Percentiles rank a stretch among this genome's conserved stretches.
Conservation (phyloP, 345 rosid species). For the Conringia planisiliqua region DNA sequence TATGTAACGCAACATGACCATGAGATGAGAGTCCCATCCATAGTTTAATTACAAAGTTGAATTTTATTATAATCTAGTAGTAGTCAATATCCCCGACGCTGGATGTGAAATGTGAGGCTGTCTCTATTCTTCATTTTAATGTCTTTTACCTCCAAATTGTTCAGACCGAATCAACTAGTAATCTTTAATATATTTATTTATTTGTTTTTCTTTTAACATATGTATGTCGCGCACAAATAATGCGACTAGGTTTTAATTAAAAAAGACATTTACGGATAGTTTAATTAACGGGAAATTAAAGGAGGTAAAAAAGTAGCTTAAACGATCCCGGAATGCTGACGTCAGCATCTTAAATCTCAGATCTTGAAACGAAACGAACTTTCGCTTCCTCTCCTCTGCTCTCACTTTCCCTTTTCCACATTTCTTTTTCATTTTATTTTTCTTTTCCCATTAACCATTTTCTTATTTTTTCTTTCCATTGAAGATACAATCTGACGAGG, state of each 20-base stretch:
- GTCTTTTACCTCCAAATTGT: slow-evolving; percentile 23
- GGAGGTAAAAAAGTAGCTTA: background rate
- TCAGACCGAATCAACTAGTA: background rate
- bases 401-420: slow-evolving; percentile 11
- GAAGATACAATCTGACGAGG: slow-evolving; percentile 20
- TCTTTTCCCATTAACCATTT: background rate
- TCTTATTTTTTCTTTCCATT: slow-evolving; percentile 8
- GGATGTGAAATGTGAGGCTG: slow-evolving; percentile 21
- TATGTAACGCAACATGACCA: background rate
- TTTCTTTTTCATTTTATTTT: background rate
- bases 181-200: background rate
- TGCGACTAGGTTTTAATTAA: background rate
- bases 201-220: background rate
- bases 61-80: background rate
- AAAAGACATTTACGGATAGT: background rate
- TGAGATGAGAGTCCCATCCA: slow-evolving; percentile 10
- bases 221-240: slow-evolving; percentile 2
- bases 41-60: slow-evolving; percentile 6
- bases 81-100: slow-evolving; percentile 9
- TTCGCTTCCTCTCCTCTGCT: slow-evolving; percentile 30
- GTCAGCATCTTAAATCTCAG: slow-evolving; percentile 55
- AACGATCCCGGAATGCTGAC: slow-evolving; percentile 35
- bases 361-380: slow-evolving; percentile 68
- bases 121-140: background rate
- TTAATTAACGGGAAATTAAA: background rate